Base-by-base conservation (phyloP, 345 rosid species). In the Hibiscus trionum region DNA sequence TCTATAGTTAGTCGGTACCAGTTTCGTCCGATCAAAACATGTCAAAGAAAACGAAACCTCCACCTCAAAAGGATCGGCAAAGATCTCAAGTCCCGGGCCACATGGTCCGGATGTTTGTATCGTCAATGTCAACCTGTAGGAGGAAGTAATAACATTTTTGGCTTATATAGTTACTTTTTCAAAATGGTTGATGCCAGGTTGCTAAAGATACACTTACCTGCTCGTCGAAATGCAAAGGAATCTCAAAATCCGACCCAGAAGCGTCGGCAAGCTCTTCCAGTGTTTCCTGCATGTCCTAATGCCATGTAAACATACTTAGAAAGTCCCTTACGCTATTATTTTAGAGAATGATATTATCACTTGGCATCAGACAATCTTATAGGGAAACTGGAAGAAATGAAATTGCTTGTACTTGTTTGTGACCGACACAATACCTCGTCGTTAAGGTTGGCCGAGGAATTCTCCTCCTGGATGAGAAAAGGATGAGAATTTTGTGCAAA, bases 161-260 rank as follows among this genome's bases (percentile, higher is more conserved):
- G 66, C 65, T 77, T 66, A 70, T 67, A 56, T 8, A 33, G 60
- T 72, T 73, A 56, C 52, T 75, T 67, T 31, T 57, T 39, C 76
- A 56, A 70, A 27, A 73, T 63, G 76, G 55, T 16, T 35, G 62
- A 72, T 69, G 66, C 70, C 69, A 70, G 56, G 68, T 61, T 62
- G 59, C 44, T 67, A 62, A 73, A 76, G 67, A 73, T 66, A 62
- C 70, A 75, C 62, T 71, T 31, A 82, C 85, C 82, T 84, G 88
- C 61, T 82, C 84, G 21, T 84, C 85, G 61, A 82, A 84, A 77
- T 66, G 64, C 35, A 77, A 73, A 9, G 85, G 84, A 33, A 84
- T 82, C 73, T 84, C 88, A 71, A 84, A 84, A 58, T 82, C 88
- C 60, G 86, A 82, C 42, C 84, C 79, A 0, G 88, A 80, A 67